Evolutionary conservation across 352 stramenopile genomes (phyloP).

Genomic region (Globisporangium camurandrum): DNA sequence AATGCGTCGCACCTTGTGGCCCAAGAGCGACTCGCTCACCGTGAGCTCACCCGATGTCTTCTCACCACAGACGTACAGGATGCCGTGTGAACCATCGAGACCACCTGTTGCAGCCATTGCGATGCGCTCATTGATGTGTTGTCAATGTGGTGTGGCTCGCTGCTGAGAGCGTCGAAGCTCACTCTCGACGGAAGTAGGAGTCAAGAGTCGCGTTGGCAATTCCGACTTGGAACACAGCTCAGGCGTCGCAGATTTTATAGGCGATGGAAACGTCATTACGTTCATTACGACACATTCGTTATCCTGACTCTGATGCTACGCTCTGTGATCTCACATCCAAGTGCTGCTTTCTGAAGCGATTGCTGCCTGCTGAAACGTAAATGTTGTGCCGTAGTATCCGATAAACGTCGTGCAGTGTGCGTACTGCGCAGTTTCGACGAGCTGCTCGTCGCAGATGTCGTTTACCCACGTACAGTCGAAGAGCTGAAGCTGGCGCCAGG

Average conservation of each 20-base stretch:
- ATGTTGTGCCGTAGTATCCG: constrained; percentile 19
- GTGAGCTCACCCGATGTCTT: constrained; percentile 21
- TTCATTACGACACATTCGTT: background rate
- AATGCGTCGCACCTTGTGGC: constrained; percentile 42
- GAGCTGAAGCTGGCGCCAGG: constrained; percentile 10
- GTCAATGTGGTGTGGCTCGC: background rate
- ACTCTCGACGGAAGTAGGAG: too few species aligned
- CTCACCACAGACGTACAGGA: constrained; percentile 41
- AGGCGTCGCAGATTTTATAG: too few species aligned
- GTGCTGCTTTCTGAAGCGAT: too few species aligned
- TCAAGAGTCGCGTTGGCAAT: background rate
- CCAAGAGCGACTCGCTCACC: constrained; percentile 23
- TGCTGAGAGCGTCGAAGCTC: background rate
- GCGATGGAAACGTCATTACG: too few species aligned
- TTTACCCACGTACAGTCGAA: constrained; percentile 22
- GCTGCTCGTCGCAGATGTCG: constrained; percentile 11
- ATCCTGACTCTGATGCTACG: too few species aligned
- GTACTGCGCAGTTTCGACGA: constrained; percentile 1
- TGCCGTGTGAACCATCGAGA: constrained; percentile 31
- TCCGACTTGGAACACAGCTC: too few species aligned
- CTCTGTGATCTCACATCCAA: too few species aligned
- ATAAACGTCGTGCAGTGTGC: constrained; percentile 6
- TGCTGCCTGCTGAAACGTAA: background rate
- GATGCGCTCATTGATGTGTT: background rate
- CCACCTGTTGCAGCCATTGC: background rate